These are phyloP conservation scores for Aspergillus luchuensis DNA, from an alignment of 2,329 filamentous ascomycete genomes.

Conservation along the genomic window DNA sequence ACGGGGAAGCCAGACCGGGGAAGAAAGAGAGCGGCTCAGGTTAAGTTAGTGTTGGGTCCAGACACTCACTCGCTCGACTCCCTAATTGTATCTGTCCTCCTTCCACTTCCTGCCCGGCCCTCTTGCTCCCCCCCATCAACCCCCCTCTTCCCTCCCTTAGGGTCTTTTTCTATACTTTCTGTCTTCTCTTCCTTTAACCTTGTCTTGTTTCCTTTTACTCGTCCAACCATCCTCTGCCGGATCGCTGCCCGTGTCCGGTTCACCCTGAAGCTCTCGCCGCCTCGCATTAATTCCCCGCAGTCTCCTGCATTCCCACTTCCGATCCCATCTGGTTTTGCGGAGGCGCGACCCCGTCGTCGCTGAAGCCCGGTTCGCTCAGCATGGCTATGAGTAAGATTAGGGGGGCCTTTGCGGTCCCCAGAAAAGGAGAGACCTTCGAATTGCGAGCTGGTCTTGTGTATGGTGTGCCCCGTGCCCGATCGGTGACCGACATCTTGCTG, in stretches of 20 bases:
- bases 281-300: slow-evolving; percentile 35
- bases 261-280: slow-evolving; percentile 33
- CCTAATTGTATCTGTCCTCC: slow-evolving; percentile 2
- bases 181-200: not conserved
- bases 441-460: slow-evolving; percentile 85
- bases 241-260: slow-evolving; percentile 16
- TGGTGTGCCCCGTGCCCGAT: slow-evolving; percentile 25
- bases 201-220: slow-evolving; percentile 3
- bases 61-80: slow-evolving; percentile 6
- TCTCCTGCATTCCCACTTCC: slow-evolving; percentile 19
- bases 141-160: not conserved
- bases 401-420: slow-evolving; percentile 87
- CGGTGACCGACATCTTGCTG: slow-evolving; percentile 34
- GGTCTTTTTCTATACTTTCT: not conserved
- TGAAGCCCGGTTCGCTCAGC: slow-evolving; percentile 33
- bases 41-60: slow-evolving; percentile 12
- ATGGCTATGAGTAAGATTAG: slow-evolving; percentile 98
- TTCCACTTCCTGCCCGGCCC: slow-evolving; percentile 1
- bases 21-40: not conserved
- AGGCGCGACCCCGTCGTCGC: slow-evolving; percentile 41
- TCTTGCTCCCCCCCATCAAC: not conserved
- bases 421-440: slow-evolving; percentile 98
- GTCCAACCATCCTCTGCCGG: not conserved
- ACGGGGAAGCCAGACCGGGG: not conserved
- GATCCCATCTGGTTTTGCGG: slow-evolving; percentile 27